A percentile compares a stretch with the other conserved stretches of the same genome.
phyloP scores from a whole-genome alignment of 306 rosid species.

The Quillaja saponaria region DNA sequence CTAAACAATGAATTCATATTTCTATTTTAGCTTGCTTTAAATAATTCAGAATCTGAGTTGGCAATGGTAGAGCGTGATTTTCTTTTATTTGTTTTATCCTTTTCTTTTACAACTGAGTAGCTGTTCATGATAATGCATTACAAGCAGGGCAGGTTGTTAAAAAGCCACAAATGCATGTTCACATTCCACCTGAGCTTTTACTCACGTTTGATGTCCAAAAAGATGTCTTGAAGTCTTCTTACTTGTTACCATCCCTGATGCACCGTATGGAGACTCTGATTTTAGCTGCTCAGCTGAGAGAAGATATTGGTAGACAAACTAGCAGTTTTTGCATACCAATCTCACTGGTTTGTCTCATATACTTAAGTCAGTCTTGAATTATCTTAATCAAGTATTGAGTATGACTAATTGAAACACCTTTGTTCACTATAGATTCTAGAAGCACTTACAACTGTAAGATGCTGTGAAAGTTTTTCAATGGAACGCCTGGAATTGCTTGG shows the following conservation, averaged over 20 bases:
- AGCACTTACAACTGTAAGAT: constrained; percentile 84
- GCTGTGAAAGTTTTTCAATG: constrained; percentile 74
- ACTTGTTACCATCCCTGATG: constrained; percentile 84
- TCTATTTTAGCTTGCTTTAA: too few relatives aligned
- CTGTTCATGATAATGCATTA: constrained; percentile 39
- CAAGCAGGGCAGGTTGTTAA: constrained; percentile 32
- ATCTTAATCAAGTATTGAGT: not conserved
- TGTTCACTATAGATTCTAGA: constrained; percentile 63
- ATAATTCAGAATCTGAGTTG: not conserved
- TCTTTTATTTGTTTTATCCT: not conserved
- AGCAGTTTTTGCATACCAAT: constrained; percentile 53
- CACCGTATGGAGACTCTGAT: constrained; percentile 77
- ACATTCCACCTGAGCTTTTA: constrained; percentile 91
- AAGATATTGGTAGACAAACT: constrained; percentile 52
- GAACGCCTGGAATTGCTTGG: constrained; percentile 98
- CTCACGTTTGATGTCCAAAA: constrained; percentile 52
- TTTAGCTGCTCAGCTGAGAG: constrained; percentile 89
- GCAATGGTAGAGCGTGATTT: constrained; percentile 5
- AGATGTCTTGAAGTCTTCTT: constrained; percentile 63
- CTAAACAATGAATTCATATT: not conserved
- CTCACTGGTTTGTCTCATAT: constrained; percentile 58
- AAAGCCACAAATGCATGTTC: constrained; percentile 63
- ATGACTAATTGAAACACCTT: constrained; percentile 7
- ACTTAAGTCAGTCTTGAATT: constrained; percentile 12
- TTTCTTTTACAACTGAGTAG: constrained; percentile 33